These are phyloP conservation scores for Hypoxylon rickii DNA, from an alignment of 495 filamentous ascomycete species.

Conservation along the genomic window DNA sequence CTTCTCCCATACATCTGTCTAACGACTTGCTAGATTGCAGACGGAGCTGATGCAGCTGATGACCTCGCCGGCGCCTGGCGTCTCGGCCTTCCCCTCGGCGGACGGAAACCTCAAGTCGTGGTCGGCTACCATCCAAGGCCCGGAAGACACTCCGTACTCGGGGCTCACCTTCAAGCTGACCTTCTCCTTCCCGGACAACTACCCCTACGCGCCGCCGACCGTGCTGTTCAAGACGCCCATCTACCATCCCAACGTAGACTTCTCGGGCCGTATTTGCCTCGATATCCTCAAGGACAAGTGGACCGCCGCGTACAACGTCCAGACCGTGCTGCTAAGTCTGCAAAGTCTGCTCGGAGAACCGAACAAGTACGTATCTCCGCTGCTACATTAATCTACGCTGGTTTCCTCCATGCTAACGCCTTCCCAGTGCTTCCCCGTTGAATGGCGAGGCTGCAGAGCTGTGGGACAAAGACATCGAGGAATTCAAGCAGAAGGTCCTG, in stretches of 20 bases:
- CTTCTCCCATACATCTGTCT: constrained; percentile 5
- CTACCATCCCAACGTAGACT: constrained; percentile 93
- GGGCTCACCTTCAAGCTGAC: constrained; percentile 90
- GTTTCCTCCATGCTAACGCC: constrained; percentile 6
- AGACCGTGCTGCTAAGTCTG: constrained; percentile 88
- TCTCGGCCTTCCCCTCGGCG: constrained; percentile 91
- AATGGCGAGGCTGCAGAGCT: constrained; percentile 96
- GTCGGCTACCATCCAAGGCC: constrained; percentile 92
- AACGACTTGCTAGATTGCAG: constrained; percentile 69
- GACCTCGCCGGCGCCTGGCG: constrained; percentile 88
- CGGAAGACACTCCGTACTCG: constrained; percentile 88
- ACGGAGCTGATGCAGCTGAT: constrained; percentile 98
- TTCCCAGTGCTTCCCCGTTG: constrained; percentile 79
- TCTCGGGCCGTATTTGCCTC: constrained; percentile 88
- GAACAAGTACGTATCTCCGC: constrained; percentile 77
- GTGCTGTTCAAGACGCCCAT: constrained; percentile 94
- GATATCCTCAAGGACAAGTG: constrained; percentile 99
- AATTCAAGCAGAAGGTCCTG: constrained; percentile 78
- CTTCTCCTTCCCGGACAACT: constrained; percentile 88
- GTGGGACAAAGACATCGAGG: constrained; percentile 86
- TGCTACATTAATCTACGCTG: background rate
- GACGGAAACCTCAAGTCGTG: constrained; percentile 90
- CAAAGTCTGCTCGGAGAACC: constrained; percentile 96
- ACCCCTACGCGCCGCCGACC: constrained; percentile 90
- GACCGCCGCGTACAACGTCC: constrained; percentile 91